Conservation (phyloP, 352 stramenopile species). For the Phytophthora macrochlamydospora region DNA sequence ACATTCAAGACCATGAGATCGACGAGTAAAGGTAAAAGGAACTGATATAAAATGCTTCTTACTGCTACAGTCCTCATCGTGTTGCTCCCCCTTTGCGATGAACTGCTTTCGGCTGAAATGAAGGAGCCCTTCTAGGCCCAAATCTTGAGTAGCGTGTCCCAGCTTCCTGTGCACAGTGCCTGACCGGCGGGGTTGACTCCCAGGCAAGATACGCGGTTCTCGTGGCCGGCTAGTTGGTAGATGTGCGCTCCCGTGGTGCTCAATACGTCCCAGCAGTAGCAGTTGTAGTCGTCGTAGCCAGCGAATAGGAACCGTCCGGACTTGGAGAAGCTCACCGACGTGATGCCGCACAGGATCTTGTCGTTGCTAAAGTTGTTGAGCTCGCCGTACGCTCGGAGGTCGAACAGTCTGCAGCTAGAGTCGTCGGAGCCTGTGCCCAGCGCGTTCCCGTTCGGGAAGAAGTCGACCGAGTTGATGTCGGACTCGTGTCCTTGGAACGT, state of each 20-base stretch:
- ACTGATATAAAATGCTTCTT: constrained; percentile 32
- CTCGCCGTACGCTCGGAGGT: constrained; percentile 96
- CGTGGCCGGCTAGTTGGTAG: constrained; percentile 94
- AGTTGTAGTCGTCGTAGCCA: constrained; percentile 98
- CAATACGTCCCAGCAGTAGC: constrained; percentile 97
- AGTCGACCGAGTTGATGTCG: constrained; percentile 99
- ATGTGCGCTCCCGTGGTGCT: constrained; percentile 87
- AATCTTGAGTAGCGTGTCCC: constrained; percentile 98
- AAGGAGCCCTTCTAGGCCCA: constrained; percentile 77
- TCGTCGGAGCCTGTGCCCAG: constrained; percentile 97
- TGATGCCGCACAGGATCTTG: constrained; percentile 97
- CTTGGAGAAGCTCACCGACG: constrained; percentile 95
- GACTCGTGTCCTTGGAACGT: constrained; percentile 98
- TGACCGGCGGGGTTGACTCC: constrained; percentile 95
- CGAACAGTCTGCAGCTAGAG: constrained; percentile 96
- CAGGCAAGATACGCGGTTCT: constrained; percentile 97
- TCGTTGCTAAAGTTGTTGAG: constrained; percentile 98
- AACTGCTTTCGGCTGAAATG: constrained; percentile 3
- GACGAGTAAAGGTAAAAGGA: constrained; percentile 19
- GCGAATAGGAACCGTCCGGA: constrained; percentile 97
- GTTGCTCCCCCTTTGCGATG: background rate
- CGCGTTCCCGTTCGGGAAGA: constrained; percentile 96
- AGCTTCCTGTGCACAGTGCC: constrained; percentile 97
- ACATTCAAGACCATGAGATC: constrained; percentile 49
- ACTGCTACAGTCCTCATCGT: constrained; percentile 6